Conservation (phyloP, 768 basidiomycete species). For the Tulasnella calospora region DNA sequence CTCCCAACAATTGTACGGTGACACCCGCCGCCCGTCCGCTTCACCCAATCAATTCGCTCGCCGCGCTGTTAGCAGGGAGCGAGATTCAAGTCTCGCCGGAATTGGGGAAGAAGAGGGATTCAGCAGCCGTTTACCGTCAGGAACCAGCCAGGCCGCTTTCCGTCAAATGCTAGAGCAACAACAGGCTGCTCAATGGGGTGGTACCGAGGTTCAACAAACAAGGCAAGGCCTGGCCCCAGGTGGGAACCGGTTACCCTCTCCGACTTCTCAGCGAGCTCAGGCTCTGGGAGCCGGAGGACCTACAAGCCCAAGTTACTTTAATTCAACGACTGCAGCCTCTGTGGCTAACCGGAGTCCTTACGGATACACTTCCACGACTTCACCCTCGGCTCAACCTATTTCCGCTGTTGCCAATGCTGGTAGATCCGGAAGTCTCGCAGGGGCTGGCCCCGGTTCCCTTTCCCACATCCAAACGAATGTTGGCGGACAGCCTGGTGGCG, state of each 20-base stretch:
- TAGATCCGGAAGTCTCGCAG: background rate
- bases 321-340: background rate
- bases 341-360: background rate
- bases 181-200: background rate
- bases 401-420: background rate
- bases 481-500: background rate
- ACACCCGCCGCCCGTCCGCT: background rate
- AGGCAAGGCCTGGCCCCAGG: background rate
- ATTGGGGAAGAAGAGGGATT: background rate
- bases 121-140: background rate
- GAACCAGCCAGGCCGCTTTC: background rate
- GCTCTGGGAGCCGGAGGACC: background rate
- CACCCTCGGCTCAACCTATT: background rate
- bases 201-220: background rate
- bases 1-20: background rate
- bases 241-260: background rate
- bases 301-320: background rate
- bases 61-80: background rate
- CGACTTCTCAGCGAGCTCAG: background rate
- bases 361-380: background rate
- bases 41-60: constrained; percentile 9
- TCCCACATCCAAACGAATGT: constrained; percentile 13
- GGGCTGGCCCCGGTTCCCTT: background rate
- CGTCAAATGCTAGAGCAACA: background rate
- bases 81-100: background rate